Conservation (phyloP, 768 basidiomycete species). For the Leccinum broughii region DNA sequence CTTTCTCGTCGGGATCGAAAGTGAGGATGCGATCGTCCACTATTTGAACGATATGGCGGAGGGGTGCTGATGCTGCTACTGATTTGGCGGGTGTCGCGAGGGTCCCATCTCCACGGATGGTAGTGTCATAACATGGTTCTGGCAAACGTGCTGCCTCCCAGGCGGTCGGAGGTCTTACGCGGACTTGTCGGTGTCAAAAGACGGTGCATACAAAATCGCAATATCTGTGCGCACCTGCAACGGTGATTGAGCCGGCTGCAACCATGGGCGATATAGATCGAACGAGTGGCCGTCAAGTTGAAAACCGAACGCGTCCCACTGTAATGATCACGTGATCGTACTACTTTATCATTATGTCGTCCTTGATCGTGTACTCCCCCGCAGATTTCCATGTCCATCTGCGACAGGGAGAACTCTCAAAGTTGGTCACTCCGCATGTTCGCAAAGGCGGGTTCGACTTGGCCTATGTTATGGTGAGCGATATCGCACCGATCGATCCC, state of each 20-base stretch:
- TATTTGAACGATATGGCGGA: conserved; percentile 81
- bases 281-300: conserved; percentile 22
- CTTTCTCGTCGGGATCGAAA: conserved; percentile 94
- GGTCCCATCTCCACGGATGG: conserved; percentile 82
- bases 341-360: conserved; percentile 23
- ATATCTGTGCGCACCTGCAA: conserved; percentile 57
- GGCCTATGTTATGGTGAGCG: conserved; percentile 92
- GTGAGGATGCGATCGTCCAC: conserved; percentile 94
- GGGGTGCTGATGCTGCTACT: conserved; percentile 52
- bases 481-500: conserved; percentile 9
- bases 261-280: conserved; percentile 50
- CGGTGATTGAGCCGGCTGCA: conserved; percentile 84
- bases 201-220: not conserved
- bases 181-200: conserved; percentile 53
- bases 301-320: conserved; percentile 31
- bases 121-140: conserved; percentile 65
- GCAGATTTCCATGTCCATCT: conserved; percentile 98
- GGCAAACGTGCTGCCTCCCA: conserved; percentile 88
- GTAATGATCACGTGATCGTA: conserved; percentile 31
- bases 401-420: conserved; percentile 79
- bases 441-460: conserved; percentile 84
- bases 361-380: conserved; percentile 47
- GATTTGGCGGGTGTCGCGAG: conserved; percentile 65
- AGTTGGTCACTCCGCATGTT: conserved; percentile 89
- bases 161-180: conserved; percentile 83